Base-by-base conservation (phyloP, 164 flowering plant genomes). In the Chimonanthus salicifolius region DNA sequence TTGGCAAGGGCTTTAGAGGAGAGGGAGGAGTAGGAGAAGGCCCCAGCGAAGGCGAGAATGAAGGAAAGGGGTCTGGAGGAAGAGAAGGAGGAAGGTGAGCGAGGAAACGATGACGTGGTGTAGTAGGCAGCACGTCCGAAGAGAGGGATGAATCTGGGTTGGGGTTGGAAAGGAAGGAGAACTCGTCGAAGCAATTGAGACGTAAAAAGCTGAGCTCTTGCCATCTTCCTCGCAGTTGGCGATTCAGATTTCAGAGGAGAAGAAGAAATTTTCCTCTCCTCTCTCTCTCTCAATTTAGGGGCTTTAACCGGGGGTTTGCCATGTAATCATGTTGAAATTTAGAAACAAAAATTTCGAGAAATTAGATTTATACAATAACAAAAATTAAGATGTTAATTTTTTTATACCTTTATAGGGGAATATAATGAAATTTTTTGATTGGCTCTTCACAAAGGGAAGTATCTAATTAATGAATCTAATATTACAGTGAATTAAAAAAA, bases 1-100 rank as follows among this genome's bases (percentile, higher is more conserved):
- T 89, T 89, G 44, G 98, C 97, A 49, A 81, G 78, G 13, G 72
- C 82, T 54, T 15, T n/a, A 8, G 85, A 76, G 5, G 64, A 80
- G 9, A 82, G 15, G 43, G 89, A 72, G 13, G 89, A 58, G 76
- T 87, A 85, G 49, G 86, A 78, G 73, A 77, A 47, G 9, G 86
- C 80, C 13, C 92, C 90, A 7, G 88, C 84, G 33, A 83, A 72
- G 5, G 77, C 83, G 50, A 72, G 54, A 10, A 33, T 33, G 33
- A 33, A 33, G 15, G 76, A 68, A 18, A 74, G 9, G 7, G 71
- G 62, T 43, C 45, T 51, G 47, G 71, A 46, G n/a, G 71, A 49
- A 58, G 15, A 18, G 69, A 3, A 47, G 33, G 45, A 18, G 49
- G 66, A 18, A 69, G 68, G n/a, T 44, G 18, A 69, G n/a, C 33